These are phyloP conservation scores for Claviceps capensis DNA, from an alignment of 2,329 filamentous ascomycete species.

Conservation along the genomic window DNA sequence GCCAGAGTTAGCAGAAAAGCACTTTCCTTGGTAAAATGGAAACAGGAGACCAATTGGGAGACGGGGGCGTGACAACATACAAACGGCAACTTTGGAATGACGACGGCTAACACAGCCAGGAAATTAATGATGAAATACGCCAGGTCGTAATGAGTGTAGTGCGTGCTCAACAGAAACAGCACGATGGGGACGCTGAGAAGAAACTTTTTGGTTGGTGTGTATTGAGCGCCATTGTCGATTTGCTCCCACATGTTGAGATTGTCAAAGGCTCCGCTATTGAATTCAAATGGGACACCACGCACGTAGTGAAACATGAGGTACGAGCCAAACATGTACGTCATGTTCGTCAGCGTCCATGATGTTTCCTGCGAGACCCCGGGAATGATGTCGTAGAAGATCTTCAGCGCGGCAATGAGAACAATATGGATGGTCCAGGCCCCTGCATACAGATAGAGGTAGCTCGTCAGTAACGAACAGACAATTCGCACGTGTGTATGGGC, in stretches of 20 bases:
- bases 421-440: slow-evolving; percentile 97
- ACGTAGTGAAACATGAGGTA: slow-evolving; percentile 99
- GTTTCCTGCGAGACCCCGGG: slow-evolving; percentile 95
- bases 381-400: slow-evolving; percentile 94
- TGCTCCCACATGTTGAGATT: slow-evolving; percentile 99
- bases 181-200: slow-evolving; percentile 86
- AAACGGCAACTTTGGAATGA: slow-evolving; percentile 91
- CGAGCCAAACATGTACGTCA: slow-evolving; percentile 96
- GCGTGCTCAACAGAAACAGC: slow-evolving; percentile 90
- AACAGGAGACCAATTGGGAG: neutral
- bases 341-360: slow-evolving; percentile 97
- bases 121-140: slow-evolving; percentile 97
- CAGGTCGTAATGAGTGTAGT: slow-evolving; percentile 97
- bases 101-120: slow-evolving; percentile 76
- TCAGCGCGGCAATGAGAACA: slow-evolving; percentile 78
- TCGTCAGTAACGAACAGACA: neutral
- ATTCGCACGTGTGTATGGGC: neutral
- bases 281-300: slow-evolving; percentile 93
- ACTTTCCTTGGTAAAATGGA: neutral
- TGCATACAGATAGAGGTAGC: slow-evolving; percentile 22
- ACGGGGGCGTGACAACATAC: slow-evolving; percentile 40
- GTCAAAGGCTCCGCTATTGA: slow-evolving; percentile 96
- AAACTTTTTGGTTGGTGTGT: slow-evolving; percentile 98
- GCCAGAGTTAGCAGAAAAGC: slow-evolving; percentile 11
- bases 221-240: slow-evolving; percentile 97